Conservation (phyloP, 2,329 filamentous ascomycete genomes). For the Bipolaris gigantea region DNA sequence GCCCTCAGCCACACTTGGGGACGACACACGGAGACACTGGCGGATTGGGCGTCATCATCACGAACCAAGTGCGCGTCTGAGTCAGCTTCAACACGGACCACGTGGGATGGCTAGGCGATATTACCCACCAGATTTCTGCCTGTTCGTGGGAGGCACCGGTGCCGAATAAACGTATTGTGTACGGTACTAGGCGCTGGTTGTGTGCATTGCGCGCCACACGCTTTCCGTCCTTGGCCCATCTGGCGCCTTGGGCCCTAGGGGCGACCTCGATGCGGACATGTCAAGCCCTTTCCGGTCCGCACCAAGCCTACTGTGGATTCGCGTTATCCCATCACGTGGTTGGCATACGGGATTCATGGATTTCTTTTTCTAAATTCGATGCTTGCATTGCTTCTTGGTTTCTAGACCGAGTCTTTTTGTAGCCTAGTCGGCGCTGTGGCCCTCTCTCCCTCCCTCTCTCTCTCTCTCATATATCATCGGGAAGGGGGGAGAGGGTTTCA, state of each 20-base stretch:
- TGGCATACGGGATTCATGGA: background rate
- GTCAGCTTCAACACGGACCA: slow-evolving; percentile 5
- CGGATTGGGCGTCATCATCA: slow-evolving; percentile 6
- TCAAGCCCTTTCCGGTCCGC: background rate
- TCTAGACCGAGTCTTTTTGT: too few relatives aligned
- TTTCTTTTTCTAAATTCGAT: background rate
- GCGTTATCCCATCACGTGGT: background rate
- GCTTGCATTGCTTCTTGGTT: background rate
- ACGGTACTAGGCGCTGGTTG: too few relatives aligned
- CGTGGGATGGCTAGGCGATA: background rate
- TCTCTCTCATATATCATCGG: too few relatives aligned
- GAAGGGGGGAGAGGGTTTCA: too few relatives aligned
- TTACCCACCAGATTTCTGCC: background rate
- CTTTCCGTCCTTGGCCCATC: too few relatives aligned
- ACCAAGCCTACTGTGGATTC: background rate
- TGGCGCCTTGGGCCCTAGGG: too few relatives aligned
- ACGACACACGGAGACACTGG: background rate
- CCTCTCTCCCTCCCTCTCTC: too few relatives aligned
- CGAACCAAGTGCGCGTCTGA: too few relatives aligned
- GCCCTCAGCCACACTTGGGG: background rate
- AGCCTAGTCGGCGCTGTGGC: too few relatives aligned
- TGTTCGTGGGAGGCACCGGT: background rate
- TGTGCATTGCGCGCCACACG: too few relatives aligned
- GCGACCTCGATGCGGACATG: too few relatives aligned
- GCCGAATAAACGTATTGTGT: too few relatives aligned